Conservation (phyloP, 371 early-diverging fungal genomes). For the Neoconidiobolus thromboides region DNA sequence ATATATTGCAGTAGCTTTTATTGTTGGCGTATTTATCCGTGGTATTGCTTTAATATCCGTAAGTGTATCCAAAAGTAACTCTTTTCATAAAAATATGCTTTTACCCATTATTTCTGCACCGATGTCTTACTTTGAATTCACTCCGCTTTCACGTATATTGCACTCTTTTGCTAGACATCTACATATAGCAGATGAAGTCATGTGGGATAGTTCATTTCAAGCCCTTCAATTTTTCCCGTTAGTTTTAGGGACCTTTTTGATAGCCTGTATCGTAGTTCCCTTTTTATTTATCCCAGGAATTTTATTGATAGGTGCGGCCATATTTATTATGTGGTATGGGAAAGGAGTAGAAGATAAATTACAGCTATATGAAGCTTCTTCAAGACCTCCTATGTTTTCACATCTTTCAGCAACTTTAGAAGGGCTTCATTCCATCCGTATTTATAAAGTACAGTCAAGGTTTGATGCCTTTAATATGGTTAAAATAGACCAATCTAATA, state of each 20-base stretch:
- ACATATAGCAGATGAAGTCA: constrained; percentile 40
- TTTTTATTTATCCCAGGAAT: constrained; percentile 7
- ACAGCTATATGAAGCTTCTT: constrained; percentile 16
- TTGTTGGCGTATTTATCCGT: constrained; percentile 9
- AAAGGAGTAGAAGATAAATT: background rate
- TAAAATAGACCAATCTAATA: constrained; percentile 34
- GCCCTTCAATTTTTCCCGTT: constrained; percentile 10
- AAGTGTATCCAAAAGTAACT: background rate
- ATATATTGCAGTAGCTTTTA: background rate
- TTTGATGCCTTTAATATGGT: constrained; percentile 28
- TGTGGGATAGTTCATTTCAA: constrained; percentile 16
- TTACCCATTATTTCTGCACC: constrained; percentile 29
- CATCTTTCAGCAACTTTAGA: constrained; percentile 52
- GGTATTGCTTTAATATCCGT: background rate
- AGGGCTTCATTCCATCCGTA: constrained; percentile 41
- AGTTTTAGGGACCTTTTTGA: constrained; percentile 4
- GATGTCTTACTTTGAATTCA: constrained; percentile 57
- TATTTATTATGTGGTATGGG: background rate
- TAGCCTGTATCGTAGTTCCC: constrained; percentile 4
- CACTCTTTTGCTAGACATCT: constrained; percentile 53
- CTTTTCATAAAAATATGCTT: background rate
- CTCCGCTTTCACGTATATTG: constrained; percentile 49
- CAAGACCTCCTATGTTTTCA: constrained; percentile 40
- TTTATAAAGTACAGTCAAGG: constrained; percentile 28
- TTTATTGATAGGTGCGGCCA: background rate